Percentiles rank a stretch among this genome's conserved stretches.
These are phyloP conservation scores for Rhizoclosmatium globosum DNA, from an alignment of 192 early-diverging fungal species.

Conservation along the genomic window DNA sequence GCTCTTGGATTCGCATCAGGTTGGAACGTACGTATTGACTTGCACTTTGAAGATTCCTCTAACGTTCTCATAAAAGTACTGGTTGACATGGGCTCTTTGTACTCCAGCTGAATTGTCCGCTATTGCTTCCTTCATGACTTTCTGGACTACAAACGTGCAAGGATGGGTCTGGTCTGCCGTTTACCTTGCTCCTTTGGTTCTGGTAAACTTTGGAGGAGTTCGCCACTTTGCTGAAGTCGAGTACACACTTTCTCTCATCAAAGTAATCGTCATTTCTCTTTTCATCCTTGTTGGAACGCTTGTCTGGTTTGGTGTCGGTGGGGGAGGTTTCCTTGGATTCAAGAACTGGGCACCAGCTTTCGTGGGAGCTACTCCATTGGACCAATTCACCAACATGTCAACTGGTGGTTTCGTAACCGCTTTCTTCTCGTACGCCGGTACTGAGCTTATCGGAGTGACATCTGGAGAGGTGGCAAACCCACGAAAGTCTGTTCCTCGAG, in stretches of 20 bases:
- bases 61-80: too few relatives aligned
- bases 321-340: constrained; percentile 45
- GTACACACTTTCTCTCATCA: constrained; percentile 83
- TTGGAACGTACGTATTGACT: constrained; percentile 5
- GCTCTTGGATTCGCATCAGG: constrained; percentile 62
- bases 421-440: constrained; percentile 63
- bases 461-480: constrained; percentile 90
- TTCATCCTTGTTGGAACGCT: constrained; percentile 87
- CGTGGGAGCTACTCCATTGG: neutral
- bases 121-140: neutral
- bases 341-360: constrained; percentile 47
- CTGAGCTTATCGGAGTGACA: constrained; percentile 80
- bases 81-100: neutral
- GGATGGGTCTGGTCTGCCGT: neutral
- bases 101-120: neutral
- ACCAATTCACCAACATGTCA: too few relatives aligned
- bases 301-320: constrained; percentile 65
- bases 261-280: constrained; percentile 81
- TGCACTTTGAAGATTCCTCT: too few relatives aligned
- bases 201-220: constrained; percentile 68
- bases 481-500: constrained; percentile 50
- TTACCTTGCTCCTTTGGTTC: constrained; percentile 57
- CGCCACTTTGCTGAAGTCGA: constrained; percentile 74
- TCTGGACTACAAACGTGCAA: neutral
- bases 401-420: too few relatives aligned